phyloP scores from a whole-genome alignment of 371 early-diverging fungal genomes.

The Umbelopsis sp. region DNA sequence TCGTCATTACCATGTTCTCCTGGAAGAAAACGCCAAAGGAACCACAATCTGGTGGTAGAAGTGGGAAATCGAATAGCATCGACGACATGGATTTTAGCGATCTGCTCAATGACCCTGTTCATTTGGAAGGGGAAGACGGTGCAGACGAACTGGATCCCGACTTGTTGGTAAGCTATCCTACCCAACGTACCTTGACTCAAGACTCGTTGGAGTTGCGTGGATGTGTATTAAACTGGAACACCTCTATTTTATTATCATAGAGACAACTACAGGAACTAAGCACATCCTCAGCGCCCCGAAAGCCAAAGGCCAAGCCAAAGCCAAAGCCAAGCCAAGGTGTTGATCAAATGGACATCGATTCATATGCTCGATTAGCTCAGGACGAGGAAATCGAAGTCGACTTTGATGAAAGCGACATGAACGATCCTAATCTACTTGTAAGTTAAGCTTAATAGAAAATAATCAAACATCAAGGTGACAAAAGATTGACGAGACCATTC shows the following conservation, averaged over 20 bases:
- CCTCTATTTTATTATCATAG: conserved; percentile 22
- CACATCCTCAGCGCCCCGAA: conserved; percentile 21
- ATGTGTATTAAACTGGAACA: no score
- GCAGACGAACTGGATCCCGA: conserved; percentile 51
- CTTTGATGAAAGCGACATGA: conserved; percentile 42
- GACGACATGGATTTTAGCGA: conserved; percentile 11
- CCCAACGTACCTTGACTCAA: neutral
- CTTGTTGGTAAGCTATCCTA: conserved; percentile 38
- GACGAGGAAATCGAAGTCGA: conserved; percentile 45
- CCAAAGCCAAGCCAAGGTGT: conserved; percentile 10
- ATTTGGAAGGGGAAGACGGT: conserved; percentile 24
- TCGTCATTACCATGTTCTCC: neutral
- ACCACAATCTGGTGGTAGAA: neutral
- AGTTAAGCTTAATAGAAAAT: neutral
- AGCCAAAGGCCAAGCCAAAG: conserved; percentile 14
- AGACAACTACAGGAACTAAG: conserved; percentile 44
- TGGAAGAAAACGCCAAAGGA: conserved; percentile 7
- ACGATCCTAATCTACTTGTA: conserved; percentile 48
- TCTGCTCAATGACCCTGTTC: neutral
- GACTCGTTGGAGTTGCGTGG: neutral
- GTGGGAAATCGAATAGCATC: neutral
- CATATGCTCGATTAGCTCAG: conserved; percentile 41
- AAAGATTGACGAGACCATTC: no score
- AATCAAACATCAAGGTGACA: neutral
- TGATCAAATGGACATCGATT: conserved; percentile 39